Conservation (phyloP, 176 grass and related monocot species). For the Elaeis guineensis region DNA sequence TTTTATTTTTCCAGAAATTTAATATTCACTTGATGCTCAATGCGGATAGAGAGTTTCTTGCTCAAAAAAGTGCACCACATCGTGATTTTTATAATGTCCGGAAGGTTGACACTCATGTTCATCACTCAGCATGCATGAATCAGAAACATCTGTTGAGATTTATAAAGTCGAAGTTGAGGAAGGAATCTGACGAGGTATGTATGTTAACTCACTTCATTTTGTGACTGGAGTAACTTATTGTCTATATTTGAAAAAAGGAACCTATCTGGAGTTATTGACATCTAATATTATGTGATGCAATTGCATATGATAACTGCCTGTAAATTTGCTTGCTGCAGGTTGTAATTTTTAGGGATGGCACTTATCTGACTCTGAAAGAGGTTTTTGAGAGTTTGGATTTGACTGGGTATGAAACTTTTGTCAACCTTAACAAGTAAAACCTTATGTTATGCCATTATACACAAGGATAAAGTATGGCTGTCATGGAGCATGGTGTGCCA, state of each 20-base stretch:
- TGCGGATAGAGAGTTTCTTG: conserved; percentile 89
- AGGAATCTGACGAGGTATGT: conserved; percentile 79
- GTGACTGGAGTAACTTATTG: not conserved
- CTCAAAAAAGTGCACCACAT: conserved; percentile 91
- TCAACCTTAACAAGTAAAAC: conserved; percentile 1
- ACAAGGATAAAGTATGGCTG: no score
- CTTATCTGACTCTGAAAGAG: conserved; percentile 91
- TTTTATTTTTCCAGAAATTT: conserved; percentile 70
- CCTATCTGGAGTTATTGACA: no score
- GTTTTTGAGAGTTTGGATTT: conserved; percentile 94
- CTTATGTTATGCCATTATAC: no score
- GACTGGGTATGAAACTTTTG: conserved; percentile 56
- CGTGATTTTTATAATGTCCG: conserved; percentile 93
- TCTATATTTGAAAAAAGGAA: no score
- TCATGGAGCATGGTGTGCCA: no score
- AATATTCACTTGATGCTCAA: conserved; percentile 98
- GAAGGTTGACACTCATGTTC: conserved; percentile 97
- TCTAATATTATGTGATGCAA: no score
- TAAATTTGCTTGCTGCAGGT: conserved; percentile 45
- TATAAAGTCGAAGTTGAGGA: conserved; percentile 91
- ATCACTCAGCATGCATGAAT: conserved; percentile 98
- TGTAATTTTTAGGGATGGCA: conserved; percentile 95
- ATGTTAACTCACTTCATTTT: conserved; percentile 2
- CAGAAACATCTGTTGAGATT: conserved; percentile 96
- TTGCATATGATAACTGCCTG: no score